Base-by-base conservation (phyloP, 2,329 filamentous ascomycete species). In the Fusarium succisae region DNA sequence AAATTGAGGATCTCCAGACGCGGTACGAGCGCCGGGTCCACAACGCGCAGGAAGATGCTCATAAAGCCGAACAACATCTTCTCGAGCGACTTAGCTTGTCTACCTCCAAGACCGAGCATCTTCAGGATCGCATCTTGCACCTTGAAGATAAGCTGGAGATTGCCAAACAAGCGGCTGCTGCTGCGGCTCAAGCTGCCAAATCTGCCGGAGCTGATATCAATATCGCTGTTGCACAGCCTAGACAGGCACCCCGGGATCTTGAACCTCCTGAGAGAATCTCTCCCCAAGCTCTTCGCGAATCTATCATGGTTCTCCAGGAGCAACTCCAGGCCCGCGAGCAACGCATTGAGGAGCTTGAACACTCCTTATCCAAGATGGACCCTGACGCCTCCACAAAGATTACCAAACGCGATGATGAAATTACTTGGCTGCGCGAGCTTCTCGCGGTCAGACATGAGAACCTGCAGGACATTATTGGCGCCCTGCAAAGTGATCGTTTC, bases 261-360 rank as follows among this genome's bases (percentile, higher is more conserved):
- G 87, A 88, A 28, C 83, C 91, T 8, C 93, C 94, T 0, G 94
- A 96, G 81, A 97, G 93, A 86, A 94, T 98, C 66, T 98, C 96
- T 6, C 94, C 95, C 2, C 96, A 98, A 83, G 96, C 96, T 12
- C 89, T 99, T 38, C 93, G 96, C 37, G 96, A 99, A 83, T 98
- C 95, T 2, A 98, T 99, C 80, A 91, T 97, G 83, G 96, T 98
- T 24, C 87, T 99, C 32, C 96, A 99, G 83, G 96, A 98, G 82
- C 96, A 99, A 82, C 88, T 99, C 12, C 96, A 98, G 82, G 94
- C 96, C 77, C 95, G 96, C 60, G 96, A 99, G 84, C 89, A 92
- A 69, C 92, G 91, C 44, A 97, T 98, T 75, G 96, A 99, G 81
- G 90, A 92, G 71, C 91, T 98, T 18, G 94, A 98, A 82, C 89